Base-by-base conservation (phyloP, 768 basidiomycete genomes). In the Rubroboletus satanas region DNA sequence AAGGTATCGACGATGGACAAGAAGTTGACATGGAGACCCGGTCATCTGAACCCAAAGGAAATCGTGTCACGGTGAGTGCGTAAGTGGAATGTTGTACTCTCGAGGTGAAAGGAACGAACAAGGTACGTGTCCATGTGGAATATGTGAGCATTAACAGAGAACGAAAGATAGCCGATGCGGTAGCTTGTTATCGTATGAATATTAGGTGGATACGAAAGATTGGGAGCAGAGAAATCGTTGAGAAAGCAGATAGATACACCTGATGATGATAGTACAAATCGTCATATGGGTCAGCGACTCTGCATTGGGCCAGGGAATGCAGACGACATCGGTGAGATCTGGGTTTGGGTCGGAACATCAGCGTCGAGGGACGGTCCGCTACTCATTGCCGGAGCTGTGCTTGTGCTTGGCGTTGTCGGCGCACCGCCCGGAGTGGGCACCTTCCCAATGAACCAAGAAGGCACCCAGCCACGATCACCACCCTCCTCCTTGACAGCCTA, bases 381-480 rank as follows among this genome's bases (percentile, higher is more conserved):
- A 17, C 57, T 66, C 32, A 60, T 66, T 21, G 63, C 69, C 63
- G 64, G 74, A 49, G 60, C 77, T 12, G 77, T 67, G 60, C 71
- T 77, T 72, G 81, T 55, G 79, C 62, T 79, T 65, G 69, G 84
- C 62, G 73, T 84, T 65, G 52, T 80, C 67, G 57, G 80, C 67
- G 69, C 74, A 7, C 69, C 75, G 7, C 70, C 64, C 0, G 73
- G 66, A 6, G 78, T 69, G 5, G 79, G 76, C 28, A 90, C 83
- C 70, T 95, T 97, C 49, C 94, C 93, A 57, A 96, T 93, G 68
- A 92, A 96, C 96, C 96, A 98, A 23, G 92, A 93, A 7, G 95
- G 95, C 23, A 97, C 93, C 96, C 96, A 98, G 36, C 96, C 96
- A 58, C 96, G 84, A 71, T 93, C 90, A 42, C 96, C 96, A 21